These are phyloP conservation scores for Coemansia sp. DNA, from an alignment of 192 early-diverging fungal genomes.

Conservation along the genomic window DNA sequence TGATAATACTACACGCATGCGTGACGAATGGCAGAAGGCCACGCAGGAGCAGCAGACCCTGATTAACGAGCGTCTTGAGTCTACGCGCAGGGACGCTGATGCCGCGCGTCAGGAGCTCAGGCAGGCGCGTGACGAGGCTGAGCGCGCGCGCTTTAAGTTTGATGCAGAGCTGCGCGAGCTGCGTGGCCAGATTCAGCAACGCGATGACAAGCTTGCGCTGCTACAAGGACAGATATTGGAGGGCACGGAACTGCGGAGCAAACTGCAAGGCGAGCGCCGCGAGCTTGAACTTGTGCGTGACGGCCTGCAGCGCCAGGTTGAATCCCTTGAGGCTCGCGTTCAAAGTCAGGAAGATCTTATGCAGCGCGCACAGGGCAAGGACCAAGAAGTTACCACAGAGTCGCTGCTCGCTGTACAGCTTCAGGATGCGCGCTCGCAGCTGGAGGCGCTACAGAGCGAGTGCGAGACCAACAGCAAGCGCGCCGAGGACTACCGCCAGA, in stretches of 20 bases:
- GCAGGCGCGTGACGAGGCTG: conserved; percentile 26
- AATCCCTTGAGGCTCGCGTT: conserved; percentile 51
- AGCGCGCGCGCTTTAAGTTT: conserved; percentile 27
- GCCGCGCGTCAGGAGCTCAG: conserved; percentile 25
- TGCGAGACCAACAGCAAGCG: conserved; percentile 30
- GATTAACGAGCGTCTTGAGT: conserved; percentile 27
- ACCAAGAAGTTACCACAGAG: conserved; percentile 31
- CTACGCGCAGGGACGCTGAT: conserved; percentile 26
- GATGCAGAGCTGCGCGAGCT: conserved; percentile 39
- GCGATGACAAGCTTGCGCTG: conserved; percentile 23
- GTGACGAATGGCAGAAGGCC: conserved; percentile 44
- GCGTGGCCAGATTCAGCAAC: conserved; percentile 36
- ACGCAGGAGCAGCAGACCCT: conserved; percentile 29
- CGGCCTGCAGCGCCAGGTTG: conserved; percentile 50
- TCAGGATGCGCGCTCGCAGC: conserved; percentile 57
- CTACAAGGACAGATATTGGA: conserved; percentile 22
- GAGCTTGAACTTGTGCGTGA: conserved; percentile 55
- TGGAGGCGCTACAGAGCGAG: conserved; percentile 54
- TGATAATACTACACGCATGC: conserved; percentile 51
- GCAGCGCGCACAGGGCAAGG: conserved; percentile 47
- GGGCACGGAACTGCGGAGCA: conserved; percentile 51
- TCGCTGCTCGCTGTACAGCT: conserved; percentile 55
- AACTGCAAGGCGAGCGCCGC: conserved; percentile 53
- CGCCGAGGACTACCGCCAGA: conserved; percentile 47
- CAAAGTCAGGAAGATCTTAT: conserved; percentile 54